phyloP scores from a whole-genome alignment of 2,329 filamentous ascomycete species.

The Pseudopyricularia javanii region DNA sequence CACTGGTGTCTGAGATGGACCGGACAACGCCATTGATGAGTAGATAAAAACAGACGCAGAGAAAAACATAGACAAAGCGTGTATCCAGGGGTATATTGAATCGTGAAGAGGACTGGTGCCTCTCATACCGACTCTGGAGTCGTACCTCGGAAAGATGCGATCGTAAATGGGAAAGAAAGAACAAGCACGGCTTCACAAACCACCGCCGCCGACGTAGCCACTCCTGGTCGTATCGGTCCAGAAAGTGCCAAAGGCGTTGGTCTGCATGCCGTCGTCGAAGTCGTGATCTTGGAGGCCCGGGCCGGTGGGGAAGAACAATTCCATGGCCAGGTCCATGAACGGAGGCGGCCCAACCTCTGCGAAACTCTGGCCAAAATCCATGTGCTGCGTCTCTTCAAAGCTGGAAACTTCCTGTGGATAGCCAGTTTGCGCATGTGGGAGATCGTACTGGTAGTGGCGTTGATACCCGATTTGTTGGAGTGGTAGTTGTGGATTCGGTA shows the following conservation, averaged over 20 bases:
- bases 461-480: constrained; percentile 15
- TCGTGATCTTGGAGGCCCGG: constrained; percentile 53
- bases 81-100: too few species aligned
- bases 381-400: constrained; percentile 35
- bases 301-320: constrained; percentile 55
- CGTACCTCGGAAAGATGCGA: too few species aligned
- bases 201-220: constrained; percentile 14
- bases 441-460: constrained; percentile 17
- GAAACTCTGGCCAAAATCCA: constrained; percentile 42
- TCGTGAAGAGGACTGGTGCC: too few species aligned
- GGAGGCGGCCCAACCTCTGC: constrained; percentile 9
- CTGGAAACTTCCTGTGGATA: constrained; percentile 16
- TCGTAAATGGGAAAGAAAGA: background rate
- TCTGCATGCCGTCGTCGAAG: constrained; percentile 44
- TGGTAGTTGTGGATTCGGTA: background rate
- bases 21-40: too few species aligned
- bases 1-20: too few species aligned
- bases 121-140: too few species aligned
- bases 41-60: too few species aligned
- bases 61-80: too few species aligned
- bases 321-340: constrained; percentile 34
- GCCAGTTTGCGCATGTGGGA: constrained; percentile 1
- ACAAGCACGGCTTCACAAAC: background rate
- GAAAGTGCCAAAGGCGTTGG: constrained; percentile 62
- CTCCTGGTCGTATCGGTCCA: constrained; percentile 51